phyloP scores from a whole-genome alignment of 2,329 filamentous ascomycete genomes.

The Stachybotrys chartarum region DNA sequence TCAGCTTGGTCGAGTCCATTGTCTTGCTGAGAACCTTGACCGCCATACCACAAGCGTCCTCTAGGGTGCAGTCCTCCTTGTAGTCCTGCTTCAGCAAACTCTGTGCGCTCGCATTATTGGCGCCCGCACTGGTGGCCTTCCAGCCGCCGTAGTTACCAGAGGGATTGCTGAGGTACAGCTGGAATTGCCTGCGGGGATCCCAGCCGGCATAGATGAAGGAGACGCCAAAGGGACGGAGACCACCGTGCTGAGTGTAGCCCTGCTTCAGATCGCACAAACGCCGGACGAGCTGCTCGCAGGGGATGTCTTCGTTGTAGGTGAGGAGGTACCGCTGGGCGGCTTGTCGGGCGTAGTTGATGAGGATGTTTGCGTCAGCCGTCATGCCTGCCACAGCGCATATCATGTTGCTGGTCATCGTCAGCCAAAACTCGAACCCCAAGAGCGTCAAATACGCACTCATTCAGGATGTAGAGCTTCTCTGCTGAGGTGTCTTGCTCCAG shows the following conservation, averaged over 20 bases:
- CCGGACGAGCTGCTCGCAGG: slow-evolving; percentile 96
- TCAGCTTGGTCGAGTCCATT: slow-evolving; percentile 98
- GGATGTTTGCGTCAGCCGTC: slow-evolving; percentile 99
- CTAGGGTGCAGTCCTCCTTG: slow-evolving; percentile 93
- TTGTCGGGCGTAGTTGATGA: slow-evolving; percentile 99
- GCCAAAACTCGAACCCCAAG: neutral
- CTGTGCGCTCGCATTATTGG: slow-evolving; percentile 96
- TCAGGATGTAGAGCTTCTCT: slow-evolving; percentile 99
- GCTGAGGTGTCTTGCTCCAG: slow-evolving; percentile 98
- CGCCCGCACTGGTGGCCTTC: slow-evolving; percentile 97
- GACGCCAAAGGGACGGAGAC: slow-evolving; percentile 94
- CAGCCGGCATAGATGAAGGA: slow-evolving; percentile 99
- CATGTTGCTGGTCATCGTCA: slow-evolving; percentile 71
- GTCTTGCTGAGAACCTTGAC: slow-evolving; percentile 99
- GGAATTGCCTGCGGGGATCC: slow-evolving; percentile 93
- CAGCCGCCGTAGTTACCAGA: slow-evolving; percentile 98
- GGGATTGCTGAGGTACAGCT: slow-evolving; percentile 98
- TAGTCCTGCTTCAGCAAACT: slow-evolving; percentile 98
- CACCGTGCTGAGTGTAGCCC: slow-evolving; percentile 98
- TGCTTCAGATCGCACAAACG: slow-evolving; percentile 97
- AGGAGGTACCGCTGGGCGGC: slow-evolving; percentile 95
- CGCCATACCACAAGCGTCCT: slow-evolving; percentile 94
- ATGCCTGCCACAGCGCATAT: slow-evolving; percentile 98
- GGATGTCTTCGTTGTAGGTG: slow-evolving; percentile 99
- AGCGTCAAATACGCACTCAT: slow-evolving; percentile 61